Base-by-base conservation (phyloP, 495 filamentous ascomycete species). In the Hypoxylon lenormandii region DNA sequence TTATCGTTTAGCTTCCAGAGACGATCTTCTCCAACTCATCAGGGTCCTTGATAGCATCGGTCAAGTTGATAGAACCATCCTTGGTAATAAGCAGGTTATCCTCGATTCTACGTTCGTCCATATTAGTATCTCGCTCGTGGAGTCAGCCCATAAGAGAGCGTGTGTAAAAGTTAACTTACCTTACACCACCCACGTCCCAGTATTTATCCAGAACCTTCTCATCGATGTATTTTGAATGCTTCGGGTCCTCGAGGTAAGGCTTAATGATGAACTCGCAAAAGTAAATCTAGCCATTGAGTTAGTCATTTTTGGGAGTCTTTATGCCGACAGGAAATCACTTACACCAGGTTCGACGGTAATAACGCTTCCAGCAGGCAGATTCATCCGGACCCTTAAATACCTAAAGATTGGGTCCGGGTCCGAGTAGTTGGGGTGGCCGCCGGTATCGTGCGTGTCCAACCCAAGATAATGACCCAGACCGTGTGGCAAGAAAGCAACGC, bases 221-320 rank as follows among this genome's bases (percentile, higher is more conserved):
- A 72, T 96, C 85, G 64, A 97, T 94, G 69, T 87, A 93, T 66
- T 89, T 84, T 8, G 84, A 78, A 69, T 91, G 86, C 64, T 88
- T 88, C 5, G 85, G 81, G 60, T 93, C 86, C 63, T 88, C 83
- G 48, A 96, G 74, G 74, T 88, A 94, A 5, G 92, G 93, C 48
- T 90, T 88, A 64, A 98, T 91, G 64, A 97, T 97, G 74, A 94
- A 98, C 43, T 87, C 84, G 77, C 94, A 97, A 75, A 98, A 99
- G 75, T 97, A 97, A 53, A 97, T 89, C 87, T 89, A n/a, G 23
- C 7, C 28, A 18, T n/a, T 18, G 68, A 15, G 19, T 74, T 73
- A 70, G 46, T 48, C 21, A n/a, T 33, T 10, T 5, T 60, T 23
- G 60, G 52, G 21, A n/a, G 26, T 42, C 18, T 15, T 22, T 7